Percentiles rank a stretch among this genome's conserved stretches.
Evolutionary conservation across 768 basidiomycete species (phyloP).

Genomic region (Auriscalpium microsporum): DNA sequence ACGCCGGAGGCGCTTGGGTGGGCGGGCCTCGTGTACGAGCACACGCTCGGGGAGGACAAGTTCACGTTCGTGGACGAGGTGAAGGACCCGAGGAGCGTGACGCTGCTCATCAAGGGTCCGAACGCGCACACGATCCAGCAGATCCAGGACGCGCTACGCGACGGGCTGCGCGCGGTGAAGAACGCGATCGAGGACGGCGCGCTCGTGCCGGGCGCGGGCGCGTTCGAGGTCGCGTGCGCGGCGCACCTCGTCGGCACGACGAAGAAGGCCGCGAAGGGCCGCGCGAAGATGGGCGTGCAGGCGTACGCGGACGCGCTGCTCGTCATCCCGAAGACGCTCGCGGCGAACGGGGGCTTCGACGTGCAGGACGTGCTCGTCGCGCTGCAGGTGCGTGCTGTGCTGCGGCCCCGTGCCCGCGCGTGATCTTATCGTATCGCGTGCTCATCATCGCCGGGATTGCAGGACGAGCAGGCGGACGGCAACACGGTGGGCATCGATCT

Average conservation of each 20-base stretch:
- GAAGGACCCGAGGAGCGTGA: slow-evolving; percentile 89
- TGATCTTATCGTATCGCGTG: slow-evolving; percentile 13
- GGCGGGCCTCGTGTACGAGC: slow-evolving; percentile 98
- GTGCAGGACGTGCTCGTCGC: slow-evolving; percentile 92
- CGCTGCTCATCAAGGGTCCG: slow-evolving; percentile 94
- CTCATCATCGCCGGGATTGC: slow-evolving; percentile 3
- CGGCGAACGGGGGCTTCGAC: slow-evolving; percentile 93
- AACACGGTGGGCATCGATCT: slow-evolving; percentile 88
- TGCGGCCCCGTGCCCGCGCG: not conserved
- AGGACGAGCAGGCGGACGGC: slow-evolving; percentile 95
- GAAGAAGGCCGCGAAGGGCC: slow-evolving; percentile 84
- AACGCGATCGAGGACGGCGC: slow-evolving; percentile 89
- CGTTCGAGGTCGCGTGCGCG: slow-evolving; percentile 92
- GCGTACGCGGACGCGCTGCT: slow-evolving; percentile 94
- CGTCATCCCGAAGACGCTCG: slow-evolving; percentile 93
- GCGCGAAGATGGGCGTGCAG: slow-evolving; percentile 94
- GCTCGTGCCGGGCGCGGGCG: slow-evolving; percentile 93
- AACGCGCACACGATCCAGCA: slow-evolving; percentile 94
- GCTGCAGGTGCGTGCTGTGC: slow-evolving; percentile 53
- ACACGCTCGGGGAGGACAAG: slow-evolving; percentile 98
- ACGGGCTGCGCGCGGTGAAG: slow-evolving; percentile 93
- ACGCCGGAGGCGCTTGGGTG: slow-evolving; percentile 87
- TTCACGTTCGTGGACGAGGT: slow-evolving; percentile 97
- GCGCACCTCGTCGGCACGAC: slow-evolving; percentile 70
- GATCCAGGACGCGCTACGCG: slow-evolving; percentile 96